Conservation (phyloP, 495 filamentous ascomycete genomes). For the Penicillium paradoxum region DNA sequence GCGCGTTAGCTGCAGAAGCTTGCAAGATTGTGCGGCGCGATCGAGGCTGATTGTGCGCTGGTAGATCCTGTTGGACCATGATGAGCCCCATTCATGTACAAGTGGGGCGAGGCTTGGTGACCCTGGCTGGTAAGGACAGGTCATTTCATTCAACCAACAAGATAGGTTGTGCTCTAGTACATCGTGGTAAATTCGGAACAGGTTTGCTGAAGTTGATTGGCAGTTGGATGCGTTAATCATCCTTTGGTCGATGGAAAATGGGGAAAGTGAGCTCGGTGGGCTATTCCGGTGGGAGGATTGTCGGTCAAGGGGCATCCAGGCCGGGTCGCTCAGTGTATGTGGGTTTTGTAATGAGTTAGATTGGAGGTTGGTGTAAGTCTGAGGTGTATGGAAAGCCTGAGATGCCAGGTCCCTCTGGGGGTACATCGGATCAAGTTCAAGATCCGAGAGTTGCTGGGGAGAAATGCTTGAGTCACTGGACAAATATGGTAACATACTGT, state of each 20-base stretch:
- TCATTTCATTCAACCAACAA: conserved; percentile 38
- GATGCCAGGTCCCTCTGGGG: background rate
- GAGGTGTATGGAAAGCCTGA: background rate
- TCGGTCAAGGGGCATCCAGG: background rate
- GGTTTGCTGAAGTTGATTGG: conserved; percentile 7
- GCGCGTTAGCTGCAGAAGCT: conserved; percentile 24
- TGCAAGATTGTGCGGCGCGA: conserved; percentile 18
- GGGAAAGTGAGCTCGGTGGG: background rate
- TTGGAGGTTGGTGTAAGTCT: background rate
- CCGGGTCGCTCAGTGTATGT: background rate
- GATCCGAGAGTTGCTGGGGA: background rate
- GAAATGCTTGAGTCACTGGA: background rate
- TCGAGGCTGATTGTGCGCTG: conserved; percentile 35
- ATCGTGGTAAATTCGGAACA: conserved; percentile 39
- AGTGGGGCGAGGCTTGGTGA: background rate
- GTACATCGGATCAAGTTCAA: background rate
- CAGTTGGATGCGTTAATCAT: conserved; percentile 14
- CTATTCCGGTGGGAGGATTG: background rate
- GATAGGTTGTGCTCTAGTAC: conserved; percentile 36
- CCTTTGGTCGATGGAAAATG: conserved; percentile 6
- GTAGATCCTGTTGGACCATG: conserved; percentile 35
- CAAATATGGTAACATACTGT: background rate
- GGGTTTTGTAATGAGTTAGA: background rate
- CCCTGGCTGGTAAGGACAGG: conserved; percentile 28
- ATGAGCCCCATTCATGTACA: conserved; percentile 5